These are phyloP conservation scores for Colletotrichum karsti DNA, from an alignment of 2,329 filamentous ascomycete genomes.

Conservation along the genomic window DNA sequence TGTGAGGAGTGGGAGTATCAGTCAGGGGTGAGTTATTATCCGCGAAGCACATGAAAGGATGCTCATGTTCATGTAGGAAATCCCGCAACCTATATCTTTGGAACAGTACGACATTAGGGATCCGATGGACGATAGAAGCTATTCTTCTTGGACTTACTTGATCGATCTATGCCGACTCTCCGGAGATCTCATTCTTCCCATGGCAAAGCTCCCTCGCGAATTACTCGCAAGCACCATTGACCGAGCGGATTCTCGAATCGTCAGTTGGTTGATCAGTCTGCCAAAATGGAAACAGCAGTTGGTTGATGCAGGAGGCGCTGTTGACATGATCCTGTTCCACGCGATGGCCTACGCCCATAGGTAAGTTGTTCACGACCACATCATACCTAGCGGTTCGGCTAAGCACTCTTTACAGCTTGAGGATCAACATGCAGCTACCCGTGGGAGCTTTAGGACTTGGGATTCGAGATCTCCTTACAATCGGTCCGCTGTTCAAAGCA, in stretches of 20 bases:
- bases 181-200: constrained; percentile 39
- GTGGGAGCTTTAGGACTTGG: constrained; percentile 30
- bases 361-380: constrained; percentile 36
- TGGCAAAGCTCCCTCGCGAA: constrained; percentile 34
- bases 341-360: constrained; percentile 43
- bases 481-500: constrained; percentile 23
- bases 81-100: constrained; percentile 42
- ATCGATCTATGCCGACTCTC: constrained; percentile 46
- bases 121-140: constrained; percentile 42
- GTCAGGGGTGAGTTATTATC: constrained; percentile 41
- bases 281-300: constrained; percentile 48
- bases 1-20: constrained; percentile 51
- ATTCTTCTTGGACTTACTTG: constrained; percentile 48
- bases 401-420: background rate
- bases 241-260: constrained; percentile 45
- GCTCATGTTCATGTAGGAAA: constrained; percentile 34
- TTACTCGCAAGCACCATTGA: constrained; percentile 35
- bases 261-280: constrained; percentile 47
- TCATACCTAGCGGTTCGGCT: background rate
- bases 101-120: constrained; percentile 45
- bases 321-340: constrained; percentile 47
- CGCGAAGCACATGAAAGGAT: background rate
- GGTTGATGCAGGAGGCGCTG: constrained; percentile 43
- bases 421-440: constrained; percentile 32
- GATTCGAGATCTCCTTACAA: constrained; percentile 9